Evolutionary conservation across 768 basidiomycete species (phyloP).

Genomic region (Phaffia australis): DNA sequence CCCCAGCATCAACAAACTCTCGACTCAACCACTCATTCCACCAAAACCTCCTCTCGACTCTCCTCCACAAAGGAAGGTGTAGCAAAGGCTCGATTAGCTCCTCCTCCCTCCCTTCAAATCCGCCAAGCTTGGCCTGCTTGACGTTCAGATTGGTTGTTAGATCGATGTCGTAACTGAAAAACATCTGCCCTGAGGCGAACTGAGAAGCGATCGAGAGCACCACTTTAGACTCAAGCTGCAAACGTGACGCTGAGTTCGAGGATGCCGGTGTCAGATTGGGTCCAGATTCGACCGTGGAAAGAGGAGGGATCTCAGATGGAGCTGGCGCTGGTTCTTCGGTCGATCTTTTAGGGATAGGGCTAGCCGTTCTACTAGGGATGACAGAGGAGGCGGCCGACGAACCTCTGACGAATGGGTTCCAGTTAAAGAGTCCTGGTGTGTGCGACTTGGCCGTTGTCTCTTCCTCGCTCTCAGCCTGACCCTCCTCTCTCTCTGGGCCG

Average conservation of each 20-base stretch:
- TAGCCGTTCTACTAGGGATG: not conserved
- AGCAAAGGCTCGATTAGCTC: conserved; percentile 29
- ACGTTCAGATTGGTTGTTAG: conserved; percentile 14
- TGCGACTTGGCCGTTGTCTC: not conserved
- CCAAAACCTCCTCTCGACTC: conserved; percentile 84
- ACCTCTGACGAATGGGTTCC: conserved; percentile 17
- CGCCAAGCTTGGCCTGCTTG: conserved; percentile 8
- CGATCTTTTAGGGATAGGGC: not conserved
- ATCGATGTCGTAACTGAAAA: conserved; percentile 17
- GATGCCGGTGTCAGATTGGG: not conserved
- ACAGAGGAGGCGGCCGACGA: not conserved
- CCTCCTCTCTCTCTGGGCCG: conserved; percentile 1
- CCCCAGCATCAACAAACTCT: conserved; percentile 77
- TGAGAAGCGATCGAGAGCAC: conserved; percentile 8
- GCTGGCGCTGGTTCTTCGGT: not conserved
- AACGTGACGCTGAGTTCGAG: not conserved
- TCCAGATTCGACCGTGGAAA: not conserved
- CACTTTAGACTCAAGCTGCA: conserved; percentile 19
- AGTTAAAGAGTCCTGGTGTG: conserved; percentile 8
- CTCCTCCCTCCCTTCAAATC: not conserved
- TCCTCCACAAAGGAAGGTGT: conserved; percentile 76
- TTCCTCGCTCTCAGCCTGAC: not conserved
- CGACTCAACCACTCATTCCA: conserved; percentile 87
- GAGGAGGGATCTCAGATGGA: not conserved
- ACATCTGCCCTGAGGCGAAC: conserved; percentile 20